Conservation (phyloP, 805 yeast genomes). For the Starmerella bombi region DNA sequence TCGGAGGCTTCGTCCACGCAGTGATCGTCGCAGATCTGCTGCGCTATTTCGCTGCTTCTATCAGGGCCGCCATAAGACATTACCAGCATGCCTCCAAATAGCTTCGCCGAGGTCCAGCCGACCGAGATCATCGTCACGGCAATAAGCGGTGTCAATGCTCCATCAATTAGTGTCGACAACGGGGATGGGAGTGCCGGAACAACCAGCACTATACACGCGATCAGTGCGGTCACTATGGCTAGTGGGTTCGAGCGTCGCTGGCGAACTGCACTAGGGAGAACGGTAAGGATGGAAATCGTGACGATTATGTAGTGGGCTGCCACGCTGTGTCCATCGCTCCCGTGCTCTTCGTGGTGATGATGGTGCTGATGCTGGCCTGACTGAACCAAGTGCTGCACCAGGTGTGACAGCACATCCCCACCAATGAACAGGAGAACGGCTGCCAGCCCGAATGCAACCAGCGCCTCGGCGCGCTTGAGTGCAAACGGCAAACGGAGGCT, state of each 20-base stretch:
- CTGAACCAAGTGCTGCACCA: slow-evolving; percentile 56
- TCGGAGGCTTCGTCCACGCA: slow-evolving; percentile 25
- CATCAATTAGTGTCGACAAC: slow-evolving; percentile 25
- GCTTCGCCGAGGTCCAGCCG: slow-evolving; percentile 31
- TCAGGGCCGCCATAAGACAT: slow-evolving; percentile 33
- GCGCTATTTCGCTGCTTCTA: slow-evolving; percentile 22
- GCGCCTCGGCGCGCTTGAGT: slow-evolving; percentile 75
- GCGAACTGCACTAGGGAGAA: slow-evolving; percentile 7
- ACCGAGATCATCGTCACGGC: slow-evolving; percentile 31
- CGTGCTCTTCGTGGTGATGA: slow-evolving; percentile 1
- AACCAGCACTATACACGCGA: slow-evolving; percentile 24
- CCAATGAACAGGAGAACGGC: slow-evolving; percentile 84
- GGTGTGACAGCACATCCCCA: slow-evolving; percentile 72
- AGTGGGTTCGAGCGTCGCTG: slow-evolving; percentile 11
- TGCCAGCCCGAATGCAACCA: slow-evolving; percentile 75
- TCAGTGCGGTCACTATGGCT: slow-evolving; percentile 22
- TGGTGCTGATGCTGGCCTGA: slow-evolving; percentile 14
- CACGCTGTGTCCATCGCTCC: background rate
- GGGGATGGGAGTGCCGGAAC: slow-evolving; percentile 24
- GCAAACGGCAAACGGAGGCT: slow-evolving; percentile 86
- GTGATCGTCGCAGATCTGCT: slow-evolving; percentile 21
- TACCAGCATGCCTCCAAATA: slow-evolving; percentile 33
- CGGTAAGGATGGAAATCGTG: slow-evolving; percentile 2
- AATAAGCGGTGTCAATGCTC: slow-evolving; percentile 28
- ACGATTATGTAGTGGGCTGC: slow-evolving; percentile 2